Evolutionary conservation across 306 rosid genomes (phyloP).

Genomic region (Castanospermum australe): DNA sequence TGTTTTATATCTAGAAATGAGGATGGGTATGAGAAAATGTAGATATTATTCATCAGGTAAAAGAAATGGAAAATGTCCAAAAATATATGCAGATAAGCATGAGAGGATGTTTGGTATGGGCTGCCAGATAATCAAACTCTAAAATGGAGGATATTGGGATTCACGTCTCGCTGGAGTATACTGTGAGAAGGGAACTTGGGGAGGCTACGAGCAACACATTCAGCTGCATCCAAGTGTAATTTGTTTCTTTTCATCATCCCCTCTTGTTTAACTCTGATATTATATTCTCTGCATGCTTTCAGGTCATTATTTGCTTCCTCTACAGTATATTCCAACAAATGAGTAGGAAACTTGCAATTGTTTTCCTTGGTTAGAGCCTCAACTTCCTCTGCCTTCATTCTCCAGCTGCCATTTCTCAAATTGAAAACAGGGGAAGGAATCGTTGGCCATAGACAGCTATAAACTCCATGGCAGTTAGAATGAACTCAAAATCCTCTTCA

Average conservation of each 20-base stretch:
- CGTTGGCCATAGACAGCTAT: conserved; percentile 65
- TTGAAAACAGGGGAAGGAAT: conserved; percentile 63
- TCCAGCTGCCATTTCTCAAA: conserved; percentile 59
- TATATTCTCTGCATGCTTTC: background rate
- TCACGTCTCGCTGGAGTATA: conserved; percentile 34
- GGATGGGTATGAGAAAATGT: background rate
- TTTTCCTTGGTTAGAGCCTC: conserved; percentile 36
- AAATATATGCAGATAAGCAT: background rate
- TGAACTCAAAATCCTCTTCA: conserved; percentile 64
- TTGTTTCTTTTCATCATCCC: conserved; percentile 15
- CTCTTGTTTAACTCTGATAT: background rate
- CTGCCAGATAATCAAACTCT: conserved; percentile 34
- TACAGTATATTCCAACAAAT: background rate
- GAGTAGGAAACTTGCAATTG: background rate
- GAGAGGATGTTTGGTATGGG: background rate
- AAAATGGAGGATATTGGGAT: conserved; percentile 30
- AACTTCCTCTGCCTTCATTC: conserved; percentile 39
- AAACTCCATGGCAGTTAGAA: conserved; percentile 65
- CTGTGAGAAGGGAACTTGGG: conserved; percentile 63
- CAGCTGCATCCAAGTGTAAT: conserved; percentile 47
- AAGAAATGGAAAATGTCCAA: background rate
- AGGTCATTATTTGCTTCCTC: background rate
- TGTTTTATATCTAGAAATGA: background rate
- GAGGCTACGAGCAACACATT: conserved; percentile 46
- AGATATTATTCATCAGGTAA: background rate